Base-by-base conservation (phyloP, 2,329 filamentous ascomycete species). In the Dactylellina cionopaga region DNA sequence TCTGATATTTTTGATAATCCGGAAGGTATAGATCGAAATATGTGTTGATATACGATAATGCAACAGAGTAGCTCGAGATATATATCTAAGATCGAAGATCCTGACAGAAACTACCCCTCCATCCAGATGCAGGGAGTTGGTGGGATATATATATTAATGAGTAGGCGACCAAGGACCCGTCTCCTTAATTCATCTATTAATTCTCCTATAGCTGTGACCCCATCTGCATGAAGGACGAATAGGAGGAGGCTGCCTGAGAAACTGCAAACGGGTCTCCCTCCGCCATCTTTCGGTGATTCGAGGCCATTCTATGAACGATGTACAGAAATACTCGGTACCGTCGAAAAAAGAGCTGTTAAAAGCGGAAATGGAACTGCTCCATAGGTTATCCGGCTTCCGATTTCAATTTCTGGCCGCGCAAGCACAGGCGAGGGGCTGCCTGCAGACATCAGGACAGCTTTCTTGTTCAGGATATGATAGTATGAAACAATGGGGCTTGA, bases 251-350 rank as follows among this genome's bases (percentile, higher is more conserved):
- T 4, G 39, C 39, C 15, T 9, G 35, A 43, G 9, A 43, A 15
- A 9, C 10, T 43, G 39, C 39, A 43, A 11, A 19, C 15, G 9
- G 7, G 39, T 39, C 19, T 11, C 7, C 17, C 51, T 47, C 62
- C 62, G 62, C 41, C 39, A 58, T 44, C 51, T 27, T 51, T 29
- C 43, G 62, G 62, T 66, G 35, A 43, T 58, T 58, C 51, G 62
- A 58, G 44, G 62, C 62, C n/a, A n/a, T n/a, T n/a, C n/a, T n/a
- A n/a, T n/a, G n/a, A n/a, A n/a, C n/a, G n/a, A n/a, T n/a, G n/a
- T n/a, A n/a, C n/a, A n/a, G n/a, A n/a, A n/a, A n/a, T n/a, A n/a
- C n/a, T n/a, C n/a, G n/a, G n/a, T n/a, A n/a, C n/a, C n/a, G n/a
- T n/a, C n/a, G n/a, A n/a, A n/a, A n/a, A n/a, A n/a, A n/a, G n/a